Evolutionary conservation across 2,329 filamentous ascomycete species (phyloP).

Genomic region (Xylaria sp.): DNA sequence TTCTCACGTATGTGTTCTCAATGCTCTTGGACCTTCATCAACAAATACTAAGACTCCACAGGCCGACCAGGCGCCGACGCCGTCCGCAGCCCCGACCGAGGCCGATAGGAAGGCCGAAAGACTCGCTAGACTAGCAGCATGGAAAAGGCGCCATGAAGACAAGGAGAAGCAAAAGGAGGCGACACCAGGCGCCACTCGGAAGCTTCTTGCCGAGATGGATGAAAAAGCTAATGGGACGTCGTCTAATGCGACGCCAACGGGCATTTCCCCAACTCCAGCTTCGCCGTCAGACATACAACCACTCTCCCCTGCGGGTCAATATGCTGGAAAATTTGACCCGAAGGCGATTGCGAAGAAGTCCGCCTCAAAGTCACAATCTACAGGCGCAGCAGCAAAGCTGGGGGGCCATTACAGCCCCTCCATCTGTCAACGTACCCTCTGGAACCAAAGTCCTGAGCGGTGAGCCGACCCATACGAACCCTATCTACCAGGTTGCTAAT

Average conservation of each 20-base stretch:
- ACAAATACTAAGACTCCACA: conserved; percentile 33
- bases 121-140: conserved; percentile 76
- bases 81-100: conserved; percentile 53
- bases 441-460: conserved; percentile 35
- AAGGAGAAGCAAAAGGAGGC: conserved; percentile 68
- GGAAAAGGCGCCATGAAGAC: conserved; percentile 85
- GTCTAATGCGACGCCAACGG: conserved; percentile 45
- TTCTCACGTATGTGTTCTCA: conserved; percentile 49
- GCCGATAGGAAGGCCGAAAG: conserved; percentile 75
- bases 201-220: conserved; percentile 67
- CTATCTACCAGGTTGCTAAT: conserved; percentile 24
- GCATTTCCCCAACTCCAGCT: conserved; percentile 42
- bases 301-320: conserved; percentile 52
- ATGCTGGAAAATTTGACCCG: conserved; percentile 77
- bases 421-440: conserved; percentile 30
- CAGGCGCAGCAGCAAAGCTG: conserved; percentile 49
- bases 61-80: conserved; percentile 47
- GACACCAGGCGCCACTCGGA: conserved; percentile 58
- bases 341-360: conserved; percentile 81
- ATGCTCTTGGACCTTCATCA: background rate
- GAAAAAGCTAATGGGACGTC: conserved; percentile 53
- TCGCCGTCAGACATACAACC: conserved; percentile 43
- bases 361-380: conserved; percentile 50
- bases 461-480: conserved; percentile 24
- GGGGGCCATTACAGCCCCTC: conserved; percentile 43